Evolutionary conservation across 371 early-diverging fungal species (phyloP).

Genomic region (Phascolomyces articulosus): DNA sequence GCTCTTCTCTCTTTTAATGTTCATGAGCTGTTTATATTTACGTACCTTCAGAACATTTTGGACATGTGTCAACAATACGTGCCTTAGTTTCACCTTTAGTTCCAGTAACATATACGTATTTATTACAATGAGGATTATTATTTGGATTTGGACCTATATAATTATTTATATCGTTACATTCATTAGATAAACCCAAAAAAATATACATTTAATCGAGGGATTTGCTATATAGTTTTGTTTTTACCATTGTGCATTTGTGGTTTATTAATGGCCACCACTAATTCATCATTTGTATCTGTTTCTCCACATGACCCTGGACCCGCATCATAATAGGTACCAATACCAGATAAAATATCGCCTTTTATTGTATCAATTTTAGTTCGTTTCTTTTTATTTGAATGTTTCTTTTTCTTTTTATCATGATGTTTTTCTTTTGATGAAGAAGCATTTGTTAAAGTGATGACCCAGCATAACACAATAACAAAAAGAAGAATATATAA

Average conservation of each 20-base stretch:
- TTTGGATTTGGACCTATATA: slow-evolving; percentile 43
- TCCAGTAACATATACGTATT: slow-evolving; percentile 34
- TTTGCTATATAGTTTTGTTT: too few species aligned
- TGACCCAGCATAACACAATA: neutral
- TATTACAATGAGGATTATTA: slow-evolving; percentile 32
- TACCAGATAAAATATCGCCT: slow-evolving; percentile 13
- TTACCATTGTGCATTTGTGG: slow-evolving; percentile 46
- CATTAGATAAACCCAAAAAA: too few species aligned
- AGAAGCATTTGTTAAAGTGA: neutral
- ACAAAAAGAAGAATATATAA: neutral
- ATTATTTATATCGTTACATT: too few species aligned
- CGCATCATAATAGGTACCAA: slow-evolving; percentile 36
- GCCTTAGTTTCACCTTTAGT: slow-evolving; percentile 26
- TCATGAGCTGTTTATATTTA: too few species aligned
- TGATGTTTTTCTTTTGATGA: neutral
- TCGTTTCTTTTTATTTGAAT: neutral
- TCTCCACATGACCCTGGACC: slow-evolving; percentile 46
- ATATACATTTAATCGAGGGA: neutral
- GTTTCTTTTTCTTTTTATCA: neutral
- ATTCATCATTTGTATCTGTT: slow-evolving; percentile 24
- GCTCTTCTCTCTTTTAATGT: neutral
- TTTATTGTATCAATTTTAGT: neutral
- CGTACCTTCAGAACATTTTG: slow-evolving; percentile 38
- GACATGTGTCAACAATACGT: slow-evolving; percentile 43
- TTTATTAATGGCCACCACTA: slow-evolving; percentile 40